Conservation (phyloP, 768 basidiomycete genomes). For the Mycena epipterygia region DNA sequence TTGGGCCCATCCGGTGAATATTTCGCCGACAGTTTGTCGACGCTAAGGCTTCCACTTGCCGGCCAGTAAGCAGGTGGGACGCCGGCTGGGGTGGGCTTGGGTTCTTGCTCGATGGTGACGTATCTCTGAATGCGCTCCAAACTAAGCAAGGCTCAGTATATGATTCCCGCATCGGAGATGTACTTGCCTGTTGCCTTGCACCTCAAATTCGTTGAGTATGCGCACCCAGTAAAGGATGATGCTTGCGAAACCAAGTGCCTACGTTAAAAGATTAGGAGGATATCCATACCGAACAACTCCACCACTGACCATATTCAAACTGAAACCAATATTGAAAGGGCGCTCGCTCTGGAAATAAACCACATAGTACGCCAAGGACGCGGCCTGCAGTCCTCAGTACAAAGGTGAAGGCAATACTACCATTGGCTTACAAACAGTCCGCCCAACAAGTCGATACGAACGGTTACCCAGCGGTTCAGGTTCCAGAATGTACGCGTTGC, state of each 20-base stretch:
- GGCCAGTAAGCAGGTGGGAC: conserved; percentile 69
- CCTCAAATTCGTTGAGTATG: conserved; percentile 44
- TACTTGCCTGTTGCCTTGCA: conserved; percentile 37
- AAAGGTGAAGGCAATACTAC: no score
- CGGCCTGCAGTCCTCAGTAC: conserved; percentile 9
- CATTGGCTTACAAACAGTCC: no score
- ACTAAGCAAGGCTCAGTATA: conserved; percentile 46
- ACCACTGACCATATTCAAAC: conserved; percentile 58
- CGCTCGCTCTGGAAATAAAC: conserved; percentile 48
- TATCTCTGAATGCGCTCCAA: conserved; percentile 44
- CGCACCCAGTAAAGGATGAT: conserved; percentile 54
- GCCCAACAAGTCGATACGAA: no score
- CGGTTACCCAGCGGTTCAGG: conserved; percentile 52
- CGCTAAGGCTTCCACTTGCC: conserved; percentile 56
- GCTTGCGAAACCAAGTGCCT: conserved; percentile 57
- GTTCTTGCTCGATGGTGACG: conserved; percentile 59
- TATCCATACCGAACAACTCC: neutral
- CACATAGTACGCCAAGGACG: conserved; percentile 59
- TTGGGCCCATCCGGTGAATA: conserved; percentile 45
- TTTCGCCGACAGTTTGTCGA: conserved; percentile 56
- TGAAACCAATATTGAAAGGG: conserved; percentile 51
- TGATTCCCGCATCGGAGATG: conserved; percentile 38
- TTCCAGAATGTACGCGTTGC: conserved; percentile 52
- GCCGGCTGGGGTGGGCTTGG: conserved; percentile 42
- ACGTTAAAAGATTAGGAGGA: neutral